Evolutionary conservation across 257 asterid species (phyloP).

Genomic region (Nicotiana tomentosiformis): DNA sequence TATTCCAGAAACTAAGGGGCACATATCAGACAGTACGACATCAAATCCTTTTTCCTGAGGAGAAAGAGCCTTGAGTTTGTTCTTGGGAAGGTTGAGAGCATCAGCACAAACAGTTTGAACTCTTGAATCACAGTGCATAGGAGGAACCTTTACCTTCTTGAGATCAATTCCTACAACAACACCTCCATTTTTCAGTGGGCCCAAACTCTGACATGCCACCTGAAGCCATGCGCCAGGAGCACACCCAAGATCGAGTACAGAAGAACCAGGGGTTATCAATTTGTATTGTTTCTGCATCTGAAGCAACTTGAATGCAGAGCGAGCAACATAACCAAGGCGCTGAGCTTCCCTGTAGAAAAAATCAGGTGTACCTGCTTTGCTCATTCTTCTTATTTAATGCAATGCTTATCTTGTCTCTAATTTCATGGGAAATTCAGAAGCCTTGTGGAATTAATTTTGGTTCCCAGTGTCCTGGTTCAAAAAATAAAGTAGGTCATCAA

Average conservation of each 20-base stretch:
- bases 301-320: constrained; percentile 92
- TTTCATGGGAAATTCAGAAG: too few relatives aligned
- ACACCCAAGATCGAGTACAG: constrained; percentile 93
- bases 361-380: constrained; percentile 62
- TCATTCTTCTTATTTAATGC: constrained; percentile 29
- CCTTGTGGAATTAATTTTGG: too few relatives aligned
- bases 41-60: constrained; percentile 76
- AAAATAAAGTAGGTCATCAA: too few relatives aligned
- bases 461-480: neutral
- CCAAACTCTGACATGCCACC: constrained; percentile 90
- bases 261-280: constrained; percentile 60
- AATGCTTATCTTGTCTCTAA: too few relatives aligned
- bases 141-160: constrained; percentile 87
- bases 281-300: constrained; percentile 82
- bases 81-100: constrained; percentile 51
- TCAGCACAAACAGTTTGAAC: constrained; percentile 75
- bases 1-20: constrained; percentile 88
- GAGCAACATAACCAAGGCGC: constrained; percentile 91
- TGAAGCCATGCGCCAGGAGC: constrained; percentile 99
- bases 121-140: constrained; percentile 70
- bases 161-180: constrained; percentile 73
- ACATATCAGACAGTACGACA: constrained; percentile 83
- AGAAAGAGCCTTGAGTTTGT: constrained; percentile 58
- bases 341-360: constrained; percentile 90
- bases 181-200: constrained; percentile 65